Evolutionary conservation across 768 basidiomycete genomes (phyloP), one percentile per base, ranked within the genome.

Genomic region (Hypholoma sublateritium): DNA sequence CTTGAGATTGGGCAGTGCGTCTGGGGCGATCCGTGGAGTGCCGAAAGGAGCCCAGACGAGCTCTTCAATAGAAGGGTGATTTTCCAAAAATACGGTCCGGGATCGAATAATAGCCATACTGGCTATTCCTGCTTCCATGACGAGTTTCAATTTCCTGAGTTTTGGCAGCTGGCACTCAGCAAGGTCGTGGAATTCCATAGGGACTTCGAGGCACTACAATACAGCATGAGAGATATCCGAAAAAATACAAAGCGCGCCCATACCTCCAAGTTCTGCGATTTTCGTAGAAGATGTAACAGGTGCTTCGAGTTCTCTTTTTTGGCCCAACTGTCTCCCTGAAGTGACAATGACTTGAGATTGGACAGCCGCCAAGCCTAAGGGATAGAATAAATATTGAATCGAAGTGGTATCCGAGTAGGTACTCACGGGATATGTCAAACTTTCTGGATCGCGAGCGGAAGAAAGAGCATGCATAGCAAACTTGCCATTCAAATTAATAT

Each of bases 21-120:
- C 70, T 0, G 72, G 65, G 1, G 73, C 62, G 12, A 80, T 57
- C 14, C 59, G 53, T n/a, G 74, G 65, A 17, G 64, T 67, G 22
- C 70, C 70, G 1, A 77, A 64, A 2, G 80, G 78, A n/a, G 68
- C 71, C 80, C 80, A 83, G 25, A 65, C 66, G 4, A 83, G 72
- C 14, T 77, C 76, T 57, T 80, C 77, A 42, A 83, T 70, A 1
- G 70, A 70, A 3, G 78, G 74, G 59, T 82, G 79, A n/a, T 69
- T 71, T 53, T 75, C 67, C 11, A 83, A 67, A 58, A 83, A 83
- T 21, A 59, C 63, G 41, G 69, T 64, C 12, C 73, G 70, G 43
- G 74, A 70, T 13, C 69, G 61, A 53, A 77, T 74, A 42, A 75
- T 69, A 32, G 62, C 65, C 34, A 64, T 62, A 4, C 68, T 67